Evolutionary conservation across 108 stramenopile genomes (phyloP), one percentile per base, ranked within the genome.

Genomic region (Conticribra weissflogii): DNA sequence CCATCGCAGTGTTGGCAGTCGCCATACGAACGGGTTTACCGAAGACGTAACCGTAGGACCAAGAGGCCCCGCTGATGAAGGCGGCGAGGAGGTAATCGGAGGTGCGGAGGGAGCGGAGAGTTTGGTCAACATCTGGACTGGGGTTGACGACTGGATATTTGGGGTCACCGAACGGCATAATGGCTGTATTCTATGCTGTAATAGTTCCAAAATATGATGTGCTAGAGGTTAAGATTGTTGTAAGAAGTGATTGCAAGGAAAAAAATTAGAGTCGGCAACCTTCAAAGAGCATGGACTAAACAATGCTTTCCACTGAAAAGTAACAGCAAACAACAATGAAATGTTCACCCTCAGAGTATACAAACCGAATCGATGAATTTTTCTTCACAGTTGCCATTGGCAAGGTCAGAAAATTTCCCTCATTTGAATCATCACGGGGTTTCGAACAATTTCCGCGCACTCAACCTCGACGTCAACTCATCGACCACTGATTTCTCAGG

Each of bases 11-110:
- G 45, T 68, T 82, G 3, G 89, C 92, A 16, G 84, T 85, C 33
- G 88, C 83, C 44, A 85, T 75, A 32, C 92, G 86, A 24, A 81
- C 84, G 46, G 92, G 92, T 60, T 90, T 89, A 28, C 92, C 92
- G 45, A 91, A 74, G 48, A 89, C 44, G 78, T 85, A 94, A 16
- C 92, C 92, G 60, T 89, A 91, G 36, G 75, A 69, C 87, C 88
- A 94, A 47, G 82, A 82, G 33, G 79, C 90, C 17, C 79, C 77
- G 44, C 88, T 81, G 27, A 83, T 64, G 53, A 76, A 72, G 0
- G 76, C 66, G 28, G 83, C 72, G 27, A 68, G 56, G 44, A 84
- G 34, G 59, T 84, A 90, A 62, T 93, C 89, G 33, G 82, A 74
- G 5, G 55, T 67, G 36, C 89, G 79, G 57, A 88, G 67, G 17